Base-by-base conservation (phyloP, 148 eudicot species). In the Rhododendron ferrugineum region DNA sequence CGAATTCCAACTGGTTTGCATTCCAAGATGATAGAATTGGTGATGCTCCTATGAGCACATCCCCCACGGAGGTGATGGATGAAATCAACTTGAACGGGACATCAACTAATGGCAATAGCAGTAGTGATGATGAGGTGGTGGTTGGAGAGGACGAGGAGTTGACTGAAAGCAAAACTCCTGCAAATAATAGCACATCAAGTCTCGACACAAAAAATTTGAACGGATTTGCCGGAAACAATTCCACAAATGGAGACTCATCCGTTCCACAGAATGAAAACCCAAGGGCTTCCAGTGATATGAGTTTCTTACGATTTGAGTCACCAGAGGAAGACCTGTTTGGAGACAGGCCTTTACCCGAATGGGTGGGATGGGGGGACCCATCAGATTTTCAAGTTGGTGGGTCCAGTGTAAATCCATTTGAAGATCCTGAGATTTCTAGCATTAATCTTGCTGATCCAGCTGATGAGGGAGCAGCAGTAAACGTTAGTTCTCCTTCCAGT, bases 1-100 rank as follows among this genome's bases (percentile, higher is more conserved):
- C 99, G 46, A 96, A 95, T 88, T 96, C 99, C 82, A 91, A 96
- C 86, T 96, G 99, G 99, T 95, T 96, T 92, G 91, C 98, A 60
- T 95, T 95, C 91, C 93, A 94, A 91, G 98, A 94, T 32, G 94
- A 96, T 73, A 90, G 91, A 86, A 87, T 78, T 47, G 92, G 90
- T 28, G 86, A 87, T 87, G 88, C 92, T 54, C 85, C 94, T 47
- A 90, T 88, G 86, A 88, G 91, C 83, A 87, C 94, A 74, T 90
- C 97, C 49, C 82, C 90, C n/a, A 87, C 92, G 54, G 94, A 94
- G 49, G 88, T 86, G 58, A 91, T 95, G 94, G 98, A 96, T 40
- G 96, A 93, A 68, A 88, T 95, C 58, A 93, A 90, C 91, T 83
- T 95, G 80, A 91, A 92, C 28, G 95, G 92, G 86, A 85, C 89